These are phyloP conservation scores for Senecio squalidus DNA, from an alignment of 140 eudicot genomes.

Conservation along the genomic window DNA sequence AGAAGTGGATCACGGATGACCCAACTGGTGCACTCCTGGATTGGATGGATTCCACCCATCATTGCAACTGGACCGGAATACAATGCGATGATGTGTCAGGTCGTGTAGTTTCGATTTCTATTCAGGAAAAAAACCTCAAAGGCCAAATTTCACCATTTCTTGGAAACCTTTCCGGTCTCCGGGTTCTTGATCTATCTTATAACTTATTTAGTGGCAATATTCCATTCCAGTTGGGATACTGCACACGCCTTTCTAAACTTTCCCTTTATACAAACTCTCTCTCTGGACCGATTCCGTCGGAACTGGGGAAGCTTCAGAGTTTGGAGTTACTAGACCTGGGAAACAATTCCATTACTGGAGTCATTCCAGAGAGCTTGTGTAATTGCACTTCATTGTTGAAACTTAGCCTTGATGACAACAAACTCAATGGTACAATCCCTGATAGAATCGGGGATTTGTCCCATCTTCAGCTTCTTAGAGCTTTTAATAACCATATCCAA, in stretches of 20 bases:
- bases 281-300: constrained; percentile 54
- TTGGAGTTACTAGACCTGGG: constrained; percentile 40
- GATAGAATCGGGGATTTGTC: not conserved
- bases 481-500: too few species aligned
- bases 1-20: constrained; percentile 43
- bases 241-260: constrained; percentile 41
- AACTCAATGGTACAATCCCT: not conserved
- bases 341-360: constrained; percentile 42
- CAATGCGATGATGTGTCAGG: constrained; percentile 35
- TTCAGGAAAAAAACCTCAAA: constrained; percentile 36
- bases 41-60: constrained; percentile 51
- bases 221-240: constrained; percentile 49
- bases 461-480: not conserved
- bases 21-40: constrained; percentile 48
- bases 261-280: constrained; percentile 41
- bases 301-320: constrained; percentile 46
- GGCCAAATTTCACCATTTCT: constrained; percentile 65
- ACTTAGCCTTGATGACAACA: not conserved
- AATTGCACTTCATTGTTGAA: constrained; percentile 29
- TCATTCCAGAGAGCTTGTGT: constrained; percentile 51
- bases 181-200: constrained; percentile 62
- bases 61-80: constrained; percentile 88
- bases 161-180: constrained; percentile 65
- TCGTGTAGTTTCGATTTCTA: constrained; percentile 43
- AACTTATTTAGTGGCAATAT: constrained; percentile 55